phyloP scores from a whole-genome alignment of 768 basidiomycete genomes.

The Nevesoporus exiguus region DNA sequence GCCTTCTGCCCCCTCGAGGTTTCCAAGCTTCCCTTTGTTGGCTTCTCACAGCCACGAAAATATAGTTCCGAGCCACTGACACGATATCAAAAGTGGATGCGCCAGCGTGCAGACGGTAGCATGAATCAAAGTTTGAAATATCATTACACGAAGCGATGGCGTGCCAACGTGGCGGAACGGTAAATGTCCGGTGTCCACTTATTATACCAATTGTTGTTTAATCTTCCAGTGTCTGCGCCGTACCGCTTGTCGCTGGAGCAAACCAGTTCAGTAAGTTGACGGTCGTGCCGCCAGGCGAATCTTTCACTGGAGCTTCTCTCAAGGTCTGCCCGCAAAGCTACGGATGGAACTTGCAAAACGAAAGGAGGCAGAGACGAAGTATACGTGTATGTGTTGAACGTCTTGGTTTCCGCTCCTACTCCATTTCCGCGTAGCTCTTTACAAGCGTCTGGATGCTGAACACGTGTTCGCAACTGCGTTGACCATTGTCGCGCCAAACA shows the following conservation, averaged over 20 bases:
- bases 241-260: conserved; percentile 51
- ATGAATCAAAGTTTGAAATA: conserved; percentile 38
- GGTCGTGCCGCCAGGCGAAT: not conserved
- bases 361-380: conserved; percentile 24
- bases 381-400: conserved; percentile 24
- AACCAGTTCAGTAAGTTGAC: conserved; percentile 46
- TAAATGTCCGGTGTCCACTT: conserved; percentile 25
- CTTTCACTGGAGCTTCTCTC: not conserved
- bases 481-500: conserved; percentile 52
- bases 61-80: conserved; percentile 45
- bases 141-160: conserved; percentile 54
- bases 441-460: conserved; percentile 52
- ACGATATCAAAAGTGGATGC: conserved; percentile 41
- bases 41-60: conserved; percentile 42
- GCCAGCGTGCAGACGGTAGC: conserved; percentile 21
- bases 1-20: conserved; percentile 39
- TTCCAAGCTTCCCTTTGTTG: conserved; percentile 32
- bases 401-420: conserved; percentile 1
- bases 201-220: not conserved
- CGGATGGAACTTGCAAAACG: conserved; percentile 35
- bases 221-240: conserved; percentile 43
- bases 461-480: conserved; percentile 61
- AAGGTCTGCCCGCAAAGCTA: conserved; percentile 44
- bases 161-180: conserved; percentile 47
- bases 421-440: conserved; percentile 41